A percentile compares a stretch with the other conserved stretches of the same genome.
These are phyloP conservation scores for Solanum hybrid DNA, from an alignment of 305 asterid genomes.

Conservation along the genomic window DNA sequence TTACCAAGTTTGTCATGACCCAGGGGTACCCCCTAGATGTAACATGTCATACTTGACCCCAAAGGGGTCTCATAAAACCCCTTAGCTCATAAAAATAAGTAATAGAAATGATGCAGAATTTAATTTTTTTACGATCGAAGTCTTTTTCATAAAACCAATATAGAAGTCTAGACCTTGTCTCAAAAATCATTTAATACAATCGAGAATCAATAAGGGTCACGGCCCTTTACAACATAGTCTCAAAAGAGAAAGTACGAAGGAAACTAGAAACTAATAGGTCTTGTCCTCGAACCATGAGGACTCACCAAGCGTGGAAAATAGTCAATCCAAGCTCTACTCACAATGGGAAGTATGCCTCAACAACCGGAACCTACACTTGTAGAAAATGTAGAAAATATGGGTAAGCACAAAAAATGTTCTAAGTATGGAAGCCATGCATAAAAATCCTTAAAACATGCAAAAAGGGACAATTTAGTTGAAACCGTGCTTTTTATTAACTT, in stretches of 20 bases:
- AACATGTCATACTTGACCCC: neutral
- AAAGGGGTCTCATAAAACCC: neutral
- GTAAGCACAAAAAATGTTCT: neutral
- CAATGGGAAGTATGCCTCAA: neutral
- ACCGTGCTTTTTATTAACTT: neutral
- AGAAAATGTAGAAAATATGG: neutral
- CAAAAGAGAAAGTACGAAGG: neutral
- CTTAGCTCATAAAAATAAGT: too few relatives aligned
- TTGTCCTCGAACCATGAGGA: neutral
- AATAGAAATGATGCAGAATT: too few relatives aligned
- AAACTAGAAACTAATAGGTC: neutral
- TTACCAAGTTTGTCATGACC: neutral
- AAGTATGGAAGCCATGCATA: neutral
- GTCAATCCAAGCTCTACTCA: neutral
- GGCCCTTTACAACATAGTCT: neutral
- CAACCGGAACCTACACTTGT: neutral
- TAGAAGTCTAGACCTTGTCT: neutral
- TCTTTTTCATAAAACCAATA: too few relatives aligned
- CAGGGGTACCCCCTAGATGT: neutral
- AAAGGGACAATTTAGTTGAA: neutral
- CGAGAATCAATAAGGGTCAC: neutral
- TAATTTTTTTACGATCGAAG: too few relatives aligned
- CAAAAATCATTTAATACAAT: neutral
- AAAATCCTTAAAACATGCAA: neutral
- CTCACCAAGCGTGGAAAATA: neutral